A percentile compares a stretch with the other conserved stretches of the same genome.
Conservation (phyloP, 1,139 yeast species). For the Suhomyces yuchorum region DNA sequence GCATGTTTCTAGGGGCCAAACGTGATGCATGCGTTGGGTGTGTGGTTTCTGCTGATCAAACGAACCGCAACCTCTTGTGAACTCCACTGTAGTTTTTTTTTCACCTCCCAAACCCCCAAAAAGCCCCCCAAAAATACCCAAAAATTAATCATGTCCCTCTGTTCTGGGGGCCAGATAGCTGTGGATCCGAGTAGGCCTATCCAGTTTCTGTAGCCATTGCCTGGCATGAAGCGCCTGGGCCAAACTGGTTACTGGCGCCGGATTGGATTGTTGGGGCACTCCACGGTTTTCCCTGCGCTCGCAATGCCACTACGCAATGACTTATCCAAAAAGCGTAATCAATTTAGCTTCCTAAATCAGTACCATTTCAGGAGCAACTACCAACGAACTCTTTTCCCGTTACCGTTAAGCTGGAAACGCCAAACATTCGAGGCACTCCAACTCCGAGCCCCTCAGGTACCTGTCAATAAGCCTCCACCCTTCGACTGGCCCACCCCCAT, state of each 20-base stretch:
- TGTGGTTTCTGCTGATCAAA: too few species aligned
- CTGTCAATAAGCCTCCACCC: neutral
- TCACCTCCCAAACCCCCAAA: too few species aligned
- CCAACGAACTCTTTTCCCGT: neutral
- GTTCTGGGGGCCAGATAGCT: too few species aligned
- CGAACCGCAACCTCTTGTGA: too few species aligned
- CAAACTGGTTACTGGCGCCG: neutral
- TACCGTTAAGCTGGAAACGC: neutral
- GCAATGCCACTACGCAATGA: neutral
- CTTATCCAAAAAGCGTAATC: conserved; percentile 12
- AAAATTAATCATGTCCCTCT: too few species aligned
- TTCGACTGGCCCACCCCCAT: neutral
- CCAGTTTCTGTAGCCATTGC: too few species aligned
- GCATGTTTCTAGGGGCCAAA: too few species aligned
- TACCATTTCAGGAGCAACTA: conserved; percentile 1
- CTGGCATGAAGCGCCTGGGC: too few species aligned
- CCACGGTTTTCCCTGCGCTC: neutral
- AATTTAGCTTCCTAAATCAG: conserved; percentile 2
- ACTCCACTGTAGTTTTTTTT: too few species aligned
- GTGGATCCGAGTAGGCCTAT: too few species aligned
- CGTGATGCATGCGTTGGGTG: too few species aligned
- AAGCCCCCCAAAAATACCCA: too few species aligned
- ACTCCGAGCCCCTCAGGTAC: neutral
- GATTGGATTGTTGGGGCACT: neutral
- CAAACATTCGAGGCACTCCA: neutral